phyloP scores from a whole-genome alignment of 148 eudicot genomes.

The Dianthus caryophyllus region DNA sequence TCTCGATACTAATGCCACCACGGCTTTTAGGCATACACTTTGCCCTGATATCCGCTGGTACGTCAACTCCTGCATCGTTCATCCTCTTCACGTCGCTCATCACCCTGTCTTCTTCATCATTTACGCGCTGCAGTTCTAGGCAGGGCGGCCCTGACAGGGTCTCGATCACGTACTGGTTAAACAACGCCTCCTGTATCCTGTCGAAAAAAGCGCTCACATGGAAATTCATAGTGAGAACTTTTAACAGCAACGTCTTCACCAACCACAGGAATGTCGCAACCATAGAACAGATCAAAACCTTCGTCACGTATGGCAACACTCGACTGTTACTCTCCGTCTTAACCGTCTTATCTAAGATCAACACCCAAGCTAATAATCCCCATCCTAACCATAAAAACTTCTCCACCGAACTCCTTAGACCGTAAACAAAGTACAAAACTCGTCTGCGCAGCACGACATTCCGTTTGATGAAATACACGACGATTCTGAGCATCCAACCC shows the following conservation, averaged over 20 bases:
- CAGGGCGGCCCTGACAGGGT: conserved; percentile 55
- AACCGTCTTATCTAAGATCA: conserved; percentile 50
- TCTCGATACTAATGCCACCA: conserved; percentile 64
- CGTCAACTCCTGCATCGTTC: conserved; percentile 51
- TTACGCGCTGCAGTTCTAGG: conserved; percentile 38
- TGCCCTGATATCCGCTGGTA: conserved; percentile 56
- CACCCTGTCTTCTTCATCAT: conserved; percentile 55
- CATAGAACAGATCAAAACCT: conserved; percentile 49
- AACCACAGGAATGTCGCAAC: conserved; percentile 62
- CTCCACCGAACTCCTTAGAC: conserved; percentile 54
- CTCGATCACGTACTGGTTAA: conserved; percentile 75
- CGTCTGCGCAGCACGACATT: conserved; percentile 53
- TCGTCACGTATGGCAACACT: conserved; percentile 53
- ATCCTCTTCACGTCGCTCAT: conserved; percentile 52
- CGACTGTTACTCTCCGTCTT: conserved; percentile 37
- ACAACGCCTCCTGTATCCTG: conserved; percentile 72
- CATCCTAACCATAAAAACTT: conserved; percentile 60
- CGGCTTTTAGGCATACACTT: conserved; percentile 49
- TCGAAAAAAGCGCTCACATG: conserved; percentile 68
- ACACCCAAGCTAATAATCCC: conserved; percentile 59
- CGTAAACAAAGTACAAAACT: conserved; percentile 74
- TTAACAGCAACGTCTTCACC: conserved; percentile 57
- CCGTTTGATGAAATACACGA: conserved; percentile 62
- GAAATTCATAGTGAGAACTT: conserved; percentile 56
- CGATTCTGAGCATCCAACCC: conserved; percentile 52